These are phyloP conservation scores for Harringtonia aguacate DNA, from an alignment of 2,329 filamentous ascomycete species.

Conservation along the genomic window DNA sequence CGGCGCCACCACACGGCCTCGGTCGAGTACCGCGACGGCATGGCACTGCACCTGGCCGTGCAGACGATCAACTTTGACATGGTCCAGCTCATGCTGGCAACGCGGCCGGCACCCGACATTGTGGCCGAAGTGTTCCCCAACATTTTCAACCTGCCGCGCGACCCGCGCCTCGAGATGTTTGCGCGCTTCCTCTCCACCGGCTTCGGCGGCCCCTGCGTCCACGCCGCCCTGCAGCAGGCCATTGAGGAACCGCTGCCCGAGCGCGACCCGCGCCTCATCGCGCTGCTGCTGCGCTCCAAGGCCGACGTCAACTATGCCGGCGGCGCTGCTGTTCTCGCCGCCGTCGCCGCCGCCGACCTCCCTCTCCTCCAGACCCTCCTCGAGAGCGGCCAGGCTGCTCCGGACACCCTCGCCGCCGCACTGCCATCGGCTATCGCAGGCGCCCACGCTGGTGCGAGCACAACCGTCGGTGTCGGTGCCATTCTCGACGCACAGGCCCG, in stretches of 20 bases:
- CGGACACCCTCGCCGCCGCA: constrained; percentile 32
- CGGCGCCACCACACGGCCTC: constrained; percentile 40
- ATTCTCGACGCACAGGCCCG: constrained; percentile 31
- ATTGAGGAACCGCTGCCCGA: constrained; percentile 35
- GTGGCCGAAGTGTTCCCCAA: constrained; percentile 37
- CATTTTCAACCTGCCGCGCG: constrained; percentile 29
- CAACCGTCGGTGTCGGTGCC: too few species aligned
- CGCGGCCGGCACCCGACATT: constrained; percentile 34
- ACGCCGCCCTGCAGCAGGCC: constrained; percentile 40
- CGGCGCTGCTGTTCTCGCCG: constrained; percentile 34
- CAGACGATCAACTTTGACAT: constrained; percentile 32
- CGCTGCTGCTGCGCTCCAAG: constrained; percentile 38
- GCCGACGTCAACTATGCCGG: constrained; percentile 44
- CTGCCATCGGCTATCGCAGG: constrained; percentile 37
- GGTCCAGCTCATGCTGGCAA: constrained; percentile 32
- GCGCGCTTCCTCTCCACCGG: constrained; percentile 39
- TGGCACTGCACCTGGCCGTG: constrained; percentile 39
- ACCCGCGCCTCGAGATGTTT: constrained; percentile 35
- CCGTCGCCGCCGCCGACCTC: constrained; percentile 37
- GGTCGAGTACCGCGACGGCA: constrained; percentile 38
- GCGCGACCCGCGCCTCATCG: constrained; percentile 40
- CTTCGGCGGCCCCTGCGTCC: constrained; percentile 33
- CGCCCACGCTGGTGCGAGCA: too few species aligned
- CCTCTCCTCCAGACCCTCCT: constrained; percentile 33
- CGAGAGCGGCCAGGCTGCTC: constrained; percentile 31